Percentiles rank a stretch among this genome's conserved stretches.
Evolutionary conservation across 2,329 filamentous ascomycete species (phyloP).

Genomic region (Fusarium fracticaudum): DNA sequence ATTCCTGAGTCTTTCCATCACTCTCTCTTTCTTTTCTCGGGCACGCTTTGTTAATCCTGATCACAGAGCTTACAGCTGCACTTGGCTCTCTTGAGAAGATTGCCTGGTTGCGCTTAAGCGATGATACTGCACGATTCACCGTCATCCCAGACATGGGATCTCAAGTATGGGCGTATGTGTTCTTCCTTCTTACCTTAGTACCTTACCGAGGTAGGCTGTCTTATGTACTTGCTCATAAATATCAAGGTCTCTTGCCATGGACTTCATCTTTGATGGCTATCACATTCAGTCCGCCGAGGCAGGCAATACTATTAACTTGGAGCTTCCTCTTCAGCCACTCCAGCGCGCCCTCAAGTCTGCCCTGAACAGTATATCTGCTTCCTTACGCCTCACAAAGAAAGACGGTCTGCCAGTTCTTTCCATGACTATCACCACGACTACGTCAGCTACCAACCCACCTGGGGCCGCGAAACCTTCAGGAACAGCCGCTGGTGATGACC

Average conservation of each 20-base stretch:
- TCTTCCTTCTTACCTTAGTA: neutral
- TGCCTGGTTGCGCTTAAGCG: slow-evolving; percentile 89
- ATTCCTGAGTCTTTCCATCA: neutral
- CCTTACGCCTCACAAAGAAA: slow-evolving; percentile 91
- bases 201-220: neutral
- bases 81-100: slow-evolving; percentile 79
- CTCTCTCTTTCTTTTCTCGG: neutral
- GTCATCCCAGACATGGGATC: slow-evolving; percentile 94
- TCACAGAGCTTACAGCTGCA: slow-evolving; percentile 69
- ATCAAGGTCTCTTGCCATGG: slow-evolving; percentile 68
- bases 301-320: slow-evolving; percentile 93
- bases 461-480: slow-evolving; percentile 44
- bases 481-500: slow-evolving; percentile 46
- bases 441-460: slow-evolving; percentile 57
- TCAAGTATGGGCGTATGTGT: slow-evolving; percentile 89
- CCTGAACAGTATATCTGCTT: slow-evolving; percentile 80
- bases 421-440: slow-evolving; percentile 86
- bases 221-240: slow-evolving; percentile 5
- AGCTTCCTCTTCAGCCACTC: slow-evolving; percentile 87
- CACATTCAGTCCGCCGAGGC: slow-evolving; percentile 84
- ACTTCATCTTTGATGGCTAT: slow-evolving; percentile 89
- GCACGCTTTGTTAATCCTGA: neutral
- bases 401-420: slow-evolving; percentile 86
- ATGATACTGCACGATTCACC: slow-evolving; percentile 90
- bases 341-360: slow-evolving; percentile 94